phyloP scores from a whole-genome alignment of 2,329 filamentous ascomycete species.

The Microascus cirrosus region DNA sequence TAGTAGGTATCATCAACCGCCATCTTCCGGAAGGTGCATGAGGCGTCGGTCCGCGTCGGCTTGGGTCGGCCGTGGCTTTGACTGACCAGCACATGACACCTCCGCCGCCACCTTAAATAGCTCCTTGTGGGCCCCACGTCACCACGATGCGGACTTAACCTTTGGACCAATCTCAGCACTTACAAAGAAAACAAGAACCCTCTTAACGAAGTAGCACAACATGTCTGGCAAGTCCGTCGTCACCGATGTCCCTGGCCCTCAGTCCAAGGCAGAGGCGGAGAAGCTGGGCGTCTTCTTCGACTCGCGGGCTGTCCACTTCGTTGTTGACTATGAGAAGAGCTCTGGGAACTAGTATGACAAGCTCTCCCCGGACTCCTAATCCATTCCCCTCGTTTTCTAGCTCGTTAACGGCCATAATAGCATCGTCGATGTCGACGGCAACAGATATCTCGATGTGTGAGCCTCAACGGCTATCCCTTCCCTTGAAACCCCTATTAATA shows the following conservation, averaged over 20 bases:
- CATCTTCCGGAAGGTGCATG: background rate
- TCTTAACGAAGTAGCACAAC: background rate
- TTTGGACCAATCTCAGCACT: background rate
- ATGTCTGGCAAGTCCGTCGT: conserved; percentile 22
- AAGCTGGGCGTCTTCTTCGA: conserved; percentile 74
- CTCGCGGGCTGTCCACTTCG: conserved; percentile 74
- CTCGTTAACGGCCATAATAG: background rate
- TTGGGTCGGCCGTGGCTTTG: background rate
- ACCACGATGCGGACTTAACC: too few species aligned
- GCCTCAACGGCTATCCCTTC: conserved; percentile 24
- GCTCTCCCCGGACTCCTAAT: background rate
- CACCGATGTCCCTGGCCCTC: conserved; percentile 63
- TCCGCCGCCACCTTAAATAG: background rate
- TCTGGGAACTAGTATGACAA: conserved; percentile 56
- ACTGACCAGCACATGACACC: background rate
- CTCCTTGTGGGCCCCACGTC: background rate
- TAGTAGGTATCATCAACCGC: background rate
- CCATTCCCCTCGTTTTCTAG: conserved; percentile 32
- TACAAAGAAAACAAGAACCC: background rate
- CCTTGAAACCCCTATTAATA: background rate
- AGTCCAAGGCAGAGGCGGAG: conserved; percentile 55
- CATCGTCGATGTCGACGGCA: conserved; percentile 61
- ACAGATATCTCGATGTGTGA: conserved; percentile 61
- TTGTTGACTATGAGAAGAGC: conserved; percentile 64
- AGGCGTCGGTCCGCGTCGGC: background rate